These are phyloP conservation scores for Leptodontidium sp. DNA, from an alignment of 2,329 filamentous ascomycete species.

Conservation along the genomic window DNA sequence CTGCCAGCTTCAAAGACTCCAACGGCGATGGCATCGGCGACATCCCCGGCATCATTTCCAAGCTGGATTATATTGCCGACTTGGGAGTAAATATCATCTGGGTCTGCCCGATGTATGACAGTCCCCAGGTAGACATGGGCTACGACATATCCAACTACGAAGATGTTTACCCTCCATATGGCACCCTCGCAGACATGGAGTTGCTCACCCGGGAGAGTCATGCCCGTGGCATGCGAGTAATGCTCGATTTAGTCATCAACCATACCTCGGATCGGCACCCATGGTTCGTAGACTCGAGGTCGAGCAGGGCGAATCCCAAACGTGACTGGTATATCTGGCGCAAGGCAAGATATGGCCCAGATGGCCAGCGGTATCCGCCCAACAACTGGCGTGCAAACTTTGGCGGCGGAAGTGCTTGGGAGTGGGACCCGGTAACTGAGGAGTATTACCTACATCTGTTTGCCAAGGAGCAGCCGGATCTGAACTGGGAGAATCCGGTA, in stretches of 20 bases:
- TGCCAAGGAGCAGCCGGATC: slow-evolving; percentile 77
- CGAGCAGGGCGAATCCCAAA: slow-evolving; percentile 58
- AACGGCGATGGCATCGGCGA: slow-evolving; percentile 68
- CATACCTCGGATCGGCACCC: slow-evolving; percentile 76
- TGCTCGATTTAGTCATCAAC: slow-evolving; percentile 81
- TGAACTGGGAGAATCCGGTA: slow-evolving; percentile 81
- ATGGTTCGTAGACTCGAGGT: slow-evolving; percentile 67
- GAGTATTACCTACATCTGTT: slow-evolving; percentile 85
- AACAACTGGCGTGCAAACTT: slow-evolving; percentile 77
- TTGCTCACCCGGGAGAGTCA: slow-evolving; percentile 66
- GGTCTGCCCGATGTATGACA: slow-evolving; percentile 71
- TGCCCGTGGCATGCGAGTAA: slow-evolving; percentile 70
- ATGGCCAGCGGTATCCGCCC: slow-evolving; percentile 71
- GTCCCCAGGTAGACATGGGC: slow-evolving; percentile 72
- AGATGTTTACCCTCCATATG: slow-evolving; percentile 69
- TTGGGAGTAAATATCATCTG: slow-evolving; percentile 71
- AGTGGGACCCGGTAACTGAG: slow-evolving; percentile 72
- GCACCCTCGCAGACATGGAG: slow-evolving; percentile 72
- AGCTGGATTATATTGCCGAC: slow-evolving; percentile 66
- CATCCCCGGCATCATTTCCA: slow-evolving; percentile 67
- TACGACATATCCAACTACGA: slow-evolving; percentile 76
- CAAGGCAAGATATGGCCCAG: slow-evolving; percentile 55
- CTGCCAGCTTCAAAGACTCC: slow-evolving; percentile 63
- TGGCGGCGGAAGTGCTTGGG: slow-evolving; percentile 66
- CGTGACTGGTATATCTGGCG: slow-evolving; percentile 74